These are phyloP conservation scores for Fusarium verticillioides DNA, from an alignment of 2,329 filamentous ascomycete species.

Conservation along the genomic window DNA sequence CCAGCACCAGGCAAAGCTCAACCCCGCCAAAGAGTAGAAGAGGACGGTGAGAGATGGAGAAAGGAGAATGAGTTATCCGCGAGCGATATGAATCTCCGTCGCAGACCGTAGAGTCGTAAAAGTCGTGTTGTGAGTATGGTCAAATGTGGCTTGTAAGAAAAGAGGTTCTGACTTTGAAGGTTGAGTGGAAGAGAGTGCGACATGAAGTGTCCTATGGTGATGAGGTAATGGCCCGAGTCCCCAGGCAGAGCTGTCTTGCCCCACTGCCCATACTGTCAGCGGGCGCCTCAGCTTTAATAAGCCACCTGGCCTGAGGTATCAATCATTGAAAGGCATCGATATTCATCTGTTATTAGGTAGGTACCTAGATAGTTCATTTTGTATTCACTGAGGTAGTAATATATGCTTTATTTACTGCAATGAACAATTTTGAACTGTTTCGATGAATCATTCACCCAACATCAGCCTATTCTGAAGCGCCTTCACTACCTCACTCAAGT, in stretches of 20 bases:
- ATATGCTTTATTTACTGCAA: too few relatives aligned
- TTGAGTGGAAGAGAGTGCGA: slow-evolving; percentile 29
- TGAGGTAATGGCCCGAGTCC: slow-evolving; percentile 44
- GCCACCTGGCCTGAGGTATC: slow-evolving; percentile 5
- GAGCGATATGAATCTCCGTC: slow-evolving; percentile 19
- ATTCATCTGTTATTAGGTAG: background rate
- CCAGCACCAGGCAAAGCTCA: slow-evolving; percentile 52
- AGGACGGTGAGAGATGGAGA: slow-evolving; percentile 20
- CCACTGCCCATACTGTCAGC: slow-evolving; percentile 12
- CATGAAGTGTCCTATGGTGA: slow-evolving; percentile 33
- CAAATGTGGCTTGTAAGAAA: slow-evolving; percentile 27
- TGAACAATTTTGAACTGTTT: background rate
- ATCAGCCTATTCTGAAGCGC: background rate
- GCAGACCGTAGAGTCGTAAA: slow-evolving; percentile 25
- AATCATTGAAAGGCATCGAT: background rate
- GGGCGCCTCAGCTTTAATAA: slow-evolving; percentile 31
- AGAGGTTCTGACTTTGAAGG: slow-evolving; percentile 22
- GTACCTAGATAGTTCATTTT: background rate
- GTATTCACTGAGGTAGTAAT: background rate
- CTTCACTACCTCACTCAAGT: background rate
- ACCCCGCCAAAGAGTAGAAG: slow-evolving; percentile 48
- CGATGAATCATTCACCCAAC: background rate
- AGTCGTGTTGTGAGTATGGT: slow-evolving; percentile 15
- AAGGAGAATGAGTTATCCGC: slow-evolving; percentile 10
- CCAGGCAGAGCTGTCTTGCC: slow-evolving; percentile 25